A percentile compares a stretch with the other conserved stretches of the same genome.
Evolutionary conservation across 768 basidiomycete species (phyloP).

Genomic region (Dentipellis sp.): DNA sequence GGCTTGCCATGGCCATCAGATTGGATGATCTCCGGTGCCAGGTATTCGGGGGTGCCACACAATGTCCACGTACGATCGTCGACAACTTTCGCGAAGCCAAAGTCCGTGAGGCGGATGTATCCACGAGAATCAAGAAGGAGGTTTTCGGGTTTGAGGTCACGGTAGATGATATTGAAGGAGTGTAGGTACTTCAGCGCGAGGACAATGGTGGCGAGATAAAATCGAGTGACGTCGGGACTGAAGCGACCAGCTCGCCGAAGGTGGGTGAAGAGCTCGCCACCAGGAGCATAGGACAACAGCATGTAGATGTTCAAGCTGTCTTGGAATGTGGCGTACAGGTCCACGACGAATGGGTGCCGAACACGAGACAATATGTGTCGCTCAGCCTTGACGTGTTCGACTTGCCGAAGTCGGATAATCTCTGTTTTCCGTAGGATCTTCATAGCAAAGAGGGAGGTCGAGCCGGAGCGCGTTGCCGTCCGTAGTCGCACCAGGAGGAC

Average conservation of each 20-base stretch:
- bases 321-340: conserved; percentile 92
- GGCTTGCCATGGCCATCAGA: conserved; percentile 97
- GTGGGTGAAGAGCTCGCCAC: conserved; percentile 96
- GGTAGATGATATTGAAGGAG: conserved; percentile 95
- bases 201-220: conserved; percentile 94
- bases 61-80: conserved; percentile 98
- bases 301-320: conserved; percentile 97
- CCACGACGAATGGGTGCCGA: conserved; percentile 92
- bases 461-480: conserved; percentile 33
- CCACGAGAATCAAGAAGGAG: conserved; percentile 91
- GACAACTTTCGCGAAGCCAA: conserved; percentile 96
- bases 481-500: conserved; percentile 84
- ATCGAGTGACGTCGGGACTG: conserved; percentile 94
- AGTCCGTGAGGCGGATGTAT: conserved; percentile 93
- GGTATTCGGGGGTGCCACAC: conserved; percentile 93
- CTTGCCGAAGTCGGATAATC: conserved; percentile 84
- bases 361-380: conserved; percentile 87
- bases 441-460: conserved; percentile 70
- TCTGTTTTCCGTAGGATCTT: conserved; percentile 84
- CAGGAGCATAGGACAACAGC: conserved; percentile 93
- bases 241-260: conserved; percentile 91
- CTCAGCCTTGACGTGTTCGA: conserved; percentile 97
- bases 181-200: conserved; percentile 93
- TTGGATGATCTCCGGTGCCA: conserved; percentile 97
- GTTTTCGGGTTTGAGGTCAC: conserved; percentile 98